These are phyloP conservation scores for Xylariaceae sp. DNA, from an alignment of 2,329 filamentous ascomycete species.

Conservation along the genomic window DNA sequence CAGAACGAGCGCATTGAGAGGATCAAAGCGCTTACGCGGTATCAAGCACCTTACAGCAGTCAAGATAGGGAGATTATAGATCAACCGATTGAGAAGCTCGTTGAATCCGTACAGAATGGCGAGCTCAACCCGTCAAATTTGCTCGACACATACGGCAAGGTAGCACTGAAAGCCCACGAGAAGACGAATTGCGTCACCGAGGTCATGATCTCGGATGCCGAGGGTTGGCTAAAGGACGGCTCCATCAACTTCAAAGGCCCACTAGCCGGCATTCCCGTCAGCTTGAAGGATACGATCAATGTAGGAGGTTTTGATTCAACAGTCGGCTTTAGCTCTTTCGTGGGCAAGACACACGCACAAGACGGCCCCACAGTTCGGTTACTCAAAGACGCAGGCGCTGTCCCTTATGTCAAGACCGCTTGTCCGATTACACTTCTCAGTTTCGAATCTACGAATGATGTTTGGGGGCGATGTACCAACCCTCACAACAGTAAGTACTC, in stretches of 20 bases:
- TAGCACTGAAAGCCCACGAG: constrained; percentile 76
- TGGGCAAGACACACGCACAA: constrained; percentile 58
- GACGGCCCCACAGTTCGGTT: constrained; percentile 74
- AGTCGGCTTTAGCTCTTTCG: constrained; percentile 73
- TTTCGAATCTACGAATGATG: constrained; percentile 72
- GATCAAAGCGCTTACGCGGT: constrained; percentile 63
- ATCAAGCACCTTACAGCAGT: constrained; percentile 61
- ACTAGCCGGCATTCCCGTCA: constrained; percentile 81
- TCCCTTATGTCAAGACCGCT: constrained; percentile 93
- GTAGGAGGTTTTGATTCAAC: constrained; percentile 80
- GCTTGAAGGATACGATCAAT: constrained; percentile 74
- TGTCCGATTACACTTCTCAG: constrained; percentile 80
- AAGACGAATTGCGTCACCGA: constrained; percentile 90
- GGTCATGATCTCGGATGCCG: constrained; percentile 73
- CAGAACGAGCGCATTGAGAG: constrained; percentile 69
- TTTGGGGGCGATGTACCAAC: constrained; percentile 82
- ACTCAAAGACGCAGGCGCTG: constrained; percentile 80
- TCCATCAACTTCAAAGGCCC: constrained; percentile 72
- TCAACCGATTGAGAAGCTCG: constrained; percentile 72
- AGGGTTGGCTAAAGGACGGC: constrained; percentile 61
- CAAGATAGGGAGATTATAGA: constrained; percentile 65
- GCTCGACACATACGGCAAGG: constrained; percentile 82
- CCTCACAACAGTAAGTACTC: constrained; percentile 82
- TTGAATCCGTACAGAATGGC: constrained; percentile 71
- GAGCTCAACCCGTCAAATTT: constrained; percentile 64